Conservation (phyloP, 164 flowering plant species). For the Chloranthus sessilifolius region DNA sequence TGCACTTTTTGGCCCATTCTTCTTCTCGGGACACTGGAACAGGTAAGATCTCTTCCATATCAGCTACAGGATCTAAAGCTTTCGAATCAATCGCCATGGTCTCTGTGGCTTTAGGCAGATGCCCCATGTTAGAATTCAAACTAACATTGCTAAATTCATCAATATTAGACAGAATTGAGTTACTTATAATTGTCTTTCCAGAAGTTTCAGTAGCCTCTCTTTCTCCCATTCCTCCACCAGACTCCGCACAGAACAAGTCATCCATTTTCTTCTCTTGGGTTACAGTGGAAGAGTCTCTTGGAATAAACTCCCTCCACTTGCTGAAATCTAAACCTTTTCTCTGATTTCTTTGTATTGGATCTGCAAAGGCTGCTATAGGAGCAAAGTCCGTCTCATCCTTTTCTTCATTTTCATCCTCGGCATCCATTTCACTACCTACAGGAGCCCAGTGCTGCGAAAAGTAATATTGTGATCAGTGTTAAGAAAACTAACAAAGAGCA, state of each 20-base stretch:
- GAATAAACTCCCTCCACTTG: conserved; percentile 51
- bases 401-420: conserved; percentile 31
- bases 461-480: conserved; percentile 1
- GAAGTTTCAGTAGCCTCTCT: conserved; percentile 8
- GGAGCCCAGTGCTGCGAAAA: conserved; percentile 76
- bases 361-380: conserved; percentile 44
- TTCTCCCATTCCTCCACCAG: conserved; percentile 11
- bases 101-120: neutral
- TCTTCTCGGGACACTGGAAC: neutral
- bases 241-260: neutral
- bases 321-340: conserved; percentile 58
- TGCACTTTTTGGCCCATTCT: neutral
- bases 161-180: neutral
- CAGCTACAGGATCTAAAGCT: neutral
- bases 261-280: conserved; percentile 10
- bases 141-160: conserved; percentile 1
- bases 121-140: neutral
- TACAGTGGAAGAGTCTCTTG: conserved; percentile 14
- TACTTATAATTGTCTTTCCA: conserved; percentile 1
- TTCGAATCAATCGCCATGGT: conserved; percentile 5
- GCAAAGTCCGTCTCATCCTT: conserved; percentile 19
- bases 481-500: neutral
- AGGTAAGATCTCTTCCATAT: neutral
- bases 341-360: conserved; percentile 56
- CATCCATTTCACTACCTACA: conserved; percentile 12